Percentiles rank a stretch among this genome's conserved stretches.
Conservation (phyloP, 2,329 filamentous ascomycete genomes). For the Diaporthe citrichinensis region DNA sequence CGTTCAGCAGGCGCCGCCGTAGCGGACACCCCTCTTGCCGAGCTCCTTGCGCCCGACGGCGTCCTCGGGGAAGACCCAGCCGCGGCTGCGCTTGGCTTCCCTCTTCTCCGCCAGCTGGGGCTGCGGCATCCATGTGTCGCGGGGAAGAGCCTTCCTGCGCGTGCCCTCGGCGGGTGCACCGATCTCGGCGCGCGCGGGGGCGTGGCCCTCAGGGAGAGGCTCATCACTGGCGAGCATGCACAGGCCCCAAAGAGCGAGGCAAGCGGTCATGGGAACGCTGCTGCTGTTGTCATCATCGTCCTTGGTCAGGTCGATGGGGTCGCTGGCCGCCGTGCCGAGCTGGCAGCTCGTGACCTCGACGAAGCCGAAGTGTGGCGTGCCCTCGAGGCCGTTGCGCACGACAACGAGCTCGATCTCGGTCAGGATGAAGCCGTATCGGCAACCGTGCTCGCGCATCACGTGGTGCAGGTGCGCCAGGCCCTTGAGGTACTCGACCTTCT, state of each 20-base stretch:
- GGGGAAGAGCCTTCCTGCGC: conserved; percentile 76
- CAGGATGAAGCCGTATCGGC: conserved; percentile 95
- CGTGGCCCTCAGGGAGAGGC: conserved; percentile 60
- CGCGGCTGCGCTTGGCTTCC: conserved; percentile 79
- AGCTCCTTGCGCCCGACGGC: conserved; percentile 79
- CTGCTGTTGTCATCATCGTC: conserved; percentile 47
- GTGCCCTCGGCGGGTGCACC: conserved; percentile 82
- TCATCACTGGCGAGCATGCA: conserved; percentile 63
- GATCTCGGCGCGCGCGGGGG: conserved; percentile 78
- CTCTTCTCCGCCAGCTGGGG: conserved; percentile 81
- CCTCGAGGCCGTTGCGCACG: conserved; percentile 82
- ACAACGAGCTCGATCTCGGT: conserved; percentile 96
- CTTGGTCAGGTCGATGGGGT: conserved; percentile 45
- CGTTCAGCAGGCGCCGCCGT: conserved; percentile 54
- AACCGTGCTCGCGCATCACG: conserved; percentile 93
- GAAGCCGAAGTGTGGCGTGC: conserved; percentile 87
- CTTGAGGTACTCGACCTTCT: conserved; percentile 90
- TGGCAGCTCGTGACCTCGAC: conserved; percentile 80
- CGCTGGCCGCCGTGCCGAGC: conserved; percentile 56
- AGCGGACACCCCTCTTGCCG: conserved; percentile 74
- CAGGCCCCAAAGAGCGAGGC: conserved; percentile 82
- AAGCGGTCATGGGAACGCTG: conserved; percentile 72
- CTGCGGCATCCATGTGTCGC: conserved; percentile 83
- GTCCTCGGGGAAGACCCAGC: conserved; percentile 84
- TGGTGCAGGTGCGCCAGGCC: conserved; percentile 89